Evolutionary conservation across 2,329 filamentous ascomycete genomes (phyloP).

Genomic region (Teratosphaeria destructans): DNA sequence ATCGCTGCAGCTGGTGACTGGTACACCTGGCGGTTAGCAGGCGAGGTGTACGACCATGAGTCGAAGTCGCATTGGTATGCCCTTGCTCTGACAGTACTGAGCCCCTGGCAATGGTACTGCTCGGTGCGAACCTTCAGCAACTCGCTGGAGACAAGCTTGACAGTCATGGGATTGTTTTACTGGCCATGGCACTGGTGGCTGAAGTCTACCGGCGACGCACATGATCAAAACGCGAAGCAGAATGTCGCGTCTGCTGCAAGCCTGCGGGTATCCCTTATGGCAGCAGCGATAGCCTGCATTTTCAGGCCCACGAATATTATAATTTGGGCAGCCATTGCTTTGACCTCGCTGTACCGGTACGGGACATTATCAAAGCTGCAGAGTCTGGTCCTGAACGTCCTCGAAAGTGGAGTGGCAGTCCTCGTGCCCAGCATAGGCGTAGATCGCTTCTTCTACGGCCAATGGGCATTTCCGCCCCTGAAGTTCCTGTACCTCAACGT

Average conservation of each 20-base stretch:
- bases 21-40: slow-evolving; percentile 76
- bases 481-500: slow-evolving; percentile 89
- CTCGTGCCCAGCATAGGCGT: slow-evolving; percentile 54
- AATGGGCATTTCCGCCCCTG: slow-evolving; percentile 81
- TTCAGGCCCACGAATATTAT: slow-evolving; percentile 82
- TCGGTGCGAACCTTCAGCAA: slow-evolving; percentile 91
- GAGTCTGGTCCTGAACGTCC: slow-evolving; percentile 5
- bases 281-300: slow-evolving; percentile 74
- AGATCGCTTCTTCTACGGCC: slow-evolving; percentile 70
- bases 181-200: slow-evolving; percentile 66
- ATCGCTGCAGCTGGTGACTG: slow-evolving; percentile 73
- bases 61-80: slow-evolving; percentile 57
- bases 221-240: neutral
- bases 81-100: slow-evolving; percentile 59
- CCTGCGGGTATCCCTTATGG: slow-evolving; percentile 51
- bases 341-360: slow-evolving; percentile 41
- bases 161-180: slow-evolving; percentile 63
- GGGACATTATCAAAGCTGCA: slow-evolving; percentile 18
- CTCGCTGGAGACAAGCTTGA: slow-evolving; percentile 81
- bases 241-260: slow-evolving; percentile 1
- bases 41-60: slow-evolving; percentile 57
- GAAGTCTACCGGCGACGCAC: neutral
- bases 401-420: slow-evolving; percentile 39
- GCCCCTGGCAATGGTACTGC: slow-evolving; percentile 95
- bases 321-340: slow-evolving; percentile 64